Percentiles rank a stretch among this genome's conserved stretches.
phyloP scores from a whole-genome alignment of 768 basidiomycete species.

The Mycena galopus region DNA sequence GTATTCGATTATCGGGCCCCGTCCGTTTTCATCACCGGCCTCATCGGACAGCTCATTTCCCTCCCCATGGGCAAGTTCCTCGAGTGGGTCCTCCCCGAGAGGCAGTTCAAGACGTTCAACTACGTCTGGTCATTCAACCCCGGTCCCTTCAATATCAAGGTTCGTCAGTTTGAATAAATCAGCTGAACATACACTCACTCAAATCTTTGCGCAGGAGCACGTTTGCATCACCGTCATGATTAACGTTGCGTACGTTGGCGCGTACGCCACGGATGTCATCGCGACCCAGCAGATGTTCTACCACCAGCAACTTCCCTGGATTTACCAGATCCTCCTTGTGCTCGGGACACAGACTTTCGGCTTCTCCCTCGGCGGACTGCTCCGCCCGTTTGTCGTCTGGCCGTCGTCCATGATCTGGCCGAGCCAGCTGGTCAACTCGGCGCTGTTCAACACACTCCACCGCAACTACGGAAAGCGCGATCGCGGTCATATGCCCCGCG shows the following conservation, averaged over 20 bases:
- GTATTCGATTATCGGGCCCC: constrained; percentile 76
- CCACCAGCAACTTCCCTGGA: constrained; percentile 59
- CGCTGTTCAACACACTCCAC: constrained; percentile 91
- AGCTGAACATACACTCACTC: too few species aligned
- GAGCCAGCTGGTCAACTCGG: constrained; percentile 84
- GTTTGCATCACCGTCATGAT: constrained; percentile 88
- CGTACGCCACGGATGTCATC: constrained; percentile 79
- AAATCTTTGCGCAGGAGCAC: constrained; percentile 66
- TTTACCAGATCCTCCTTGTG: constrained; percentile 74
- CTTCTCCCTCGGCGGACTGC: constrained; percentile 78
- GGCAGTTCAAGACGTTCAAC: constrained; percentile 74
- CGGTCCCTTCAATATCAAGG: constrained; percentile 89
- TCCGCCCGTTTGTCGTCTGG: constrained; percentile 88
- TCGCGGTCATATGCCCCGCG: constrained; percentile 78
- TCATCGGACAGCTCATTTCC: constrained; percentile 80
- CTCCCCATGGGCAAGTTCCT: constrained; percentile 82
- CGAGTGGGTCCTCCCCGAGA: constrained; percentile 74
- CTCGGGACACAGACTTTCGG: constrained; percentile 77
- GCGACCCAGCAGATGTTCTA: constrained; percentile 79
- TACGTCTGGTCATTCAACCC: constrained; percentile 82
- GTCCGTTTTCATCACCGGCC: constrained; percentile 71
- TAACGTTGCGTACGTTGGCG: constrained; percentile 72
- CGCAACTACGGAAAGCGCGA: constrained; percentile 76
- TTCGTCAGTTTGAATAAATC: too few species aligned
- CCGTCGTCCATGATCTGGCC: constrained; percentile 93